Percentiles rank a stretch among this genome's conserved stretches.
phyloP scores from a whole-genome alignment of 225 moss, liverwort and hornwort species.

The Thuidium tamariscinum region DNA sequence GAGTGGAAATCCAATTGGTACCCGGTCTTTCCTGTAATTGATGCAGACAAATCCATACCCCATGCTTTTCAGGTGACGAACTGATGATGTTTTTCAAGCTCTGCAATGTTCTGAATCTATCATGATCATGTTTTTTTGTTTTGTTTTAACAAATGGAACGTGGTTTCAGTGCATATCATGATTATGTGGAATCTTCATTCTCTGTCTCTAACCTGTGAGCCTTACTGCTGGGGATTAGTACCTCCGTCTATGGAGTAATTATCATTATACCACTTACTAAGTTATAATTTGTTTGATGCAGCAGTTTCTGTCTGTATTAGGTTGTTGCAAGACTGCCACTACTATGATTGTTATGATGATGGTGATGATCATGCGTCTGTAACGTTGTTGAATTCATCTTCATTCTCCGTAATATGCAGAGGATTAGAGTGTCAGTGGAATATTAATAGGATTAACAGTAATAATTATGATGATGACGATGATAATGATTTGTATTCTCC shows the following conservation, averaged over 20 bases:
- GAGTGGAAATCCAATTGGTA: conserved; percentile 77
- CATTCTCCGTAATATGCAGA: not conserved
- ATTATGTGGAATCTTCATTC: not conserved
- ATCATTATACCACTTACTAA: not conserved
- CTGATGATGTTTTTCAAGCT: not conserved
- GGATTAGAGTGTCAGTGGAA: not conserved
- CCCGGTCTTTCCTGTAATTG: conserved; percentile 51
- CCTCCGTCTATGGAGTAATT: too few species aligned
- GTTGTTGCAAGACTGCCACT: not conserved
- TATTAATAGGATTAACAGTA: not conserved
- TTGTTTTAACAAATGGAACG: too few species aligned
- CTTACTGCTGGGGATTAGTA: not conserved
- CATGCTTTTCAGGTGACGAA: conserved; percentile 64
- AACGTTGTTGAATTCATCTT: not conserved
- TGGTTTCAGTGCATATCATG: too few species aligned
- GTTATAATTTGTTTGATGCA: not conserved
- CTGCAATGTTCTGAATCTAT: too few species aligned
- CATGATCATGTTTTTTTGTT: too few species aligned
- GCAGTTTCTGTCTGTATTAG: not conserved
- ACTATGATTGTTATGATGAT: not conserved
- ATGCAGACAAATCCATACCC: conserved; percentile 52
- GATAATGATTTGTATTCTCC: too few species aligned
- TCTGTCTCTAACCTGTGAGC: not conserved
- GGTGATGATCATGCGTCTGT: not conserved
- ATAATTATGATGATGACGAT: not conserved